phyloP scores from a whole-genome alignment of 2,329 filamentous ascomycete genomes.

The Phoma herbarum region DNA sequence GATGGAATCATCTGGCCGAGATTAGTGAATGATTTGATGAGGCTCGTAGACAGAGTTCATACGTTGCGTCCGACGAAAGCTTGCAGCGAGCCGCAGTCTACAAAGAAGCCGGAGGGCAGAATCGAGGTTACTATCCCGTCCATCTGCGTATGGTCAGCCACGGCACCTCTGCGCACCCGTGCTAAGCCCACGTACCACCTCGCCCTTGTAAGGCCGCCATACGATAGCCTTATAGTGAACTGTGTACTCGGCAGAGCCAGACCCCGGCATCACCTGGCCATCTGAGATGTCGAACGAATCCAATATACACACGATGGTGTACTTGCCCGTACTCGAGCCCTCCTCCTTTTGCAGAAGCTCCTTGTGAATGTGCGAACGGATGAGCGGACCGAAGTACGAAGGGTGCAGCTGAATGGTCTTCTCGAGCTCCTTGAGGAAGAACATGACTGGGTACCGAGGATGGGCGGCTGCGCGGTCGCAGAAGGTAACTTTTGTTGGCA shows the following conservation, averaged over 20 bases:
- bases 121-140: constrained; percentile 93
- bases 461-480: constrained; percentile 16
- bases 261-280: constrained; percentile 89
- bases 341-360: constrained; percentile 93
- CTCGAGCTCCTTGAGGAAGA: constrained; percentile 97
- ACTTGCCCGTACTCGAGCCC: constrained; percentile 92
- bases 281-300: constrained; percentile 95
- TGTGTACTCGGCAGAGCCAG: constrained; percentile 91
- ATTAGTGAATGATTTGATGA: constrained; percentile 26
- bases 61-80: constrained; percentile 86
- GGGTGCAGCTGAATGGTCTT: constrained; percentile 94
- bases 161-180: neutral
- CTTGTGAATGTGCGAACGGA: constrained; percentile 88
- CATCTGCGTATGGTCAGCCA: constrained; percentile 66
- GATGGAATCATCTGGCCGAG: constrained; percentile 79
- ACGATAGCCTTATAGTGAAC: constrained; percentile 95
- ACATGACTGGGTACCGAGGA: constrained; percentile 69
- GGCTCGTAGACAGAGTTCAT: constrained; percentile 52
- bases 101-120: constrained; percentile 91
- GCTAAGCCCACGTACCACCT: constrained; percentile 74
- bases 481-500: constrained; percentile 22
- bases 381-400: constrained; percentile 94
- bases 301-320: constrained; percentile 98
- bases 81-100: constrained; percentile 78
- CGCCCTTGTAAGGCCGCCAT: constrained; percentile 97